These are phyloP conservation scores for Leersia perrieri DNA, from an alignment of 176 grass and related monocot genomes.

Conservation along the genomic window DNA sequence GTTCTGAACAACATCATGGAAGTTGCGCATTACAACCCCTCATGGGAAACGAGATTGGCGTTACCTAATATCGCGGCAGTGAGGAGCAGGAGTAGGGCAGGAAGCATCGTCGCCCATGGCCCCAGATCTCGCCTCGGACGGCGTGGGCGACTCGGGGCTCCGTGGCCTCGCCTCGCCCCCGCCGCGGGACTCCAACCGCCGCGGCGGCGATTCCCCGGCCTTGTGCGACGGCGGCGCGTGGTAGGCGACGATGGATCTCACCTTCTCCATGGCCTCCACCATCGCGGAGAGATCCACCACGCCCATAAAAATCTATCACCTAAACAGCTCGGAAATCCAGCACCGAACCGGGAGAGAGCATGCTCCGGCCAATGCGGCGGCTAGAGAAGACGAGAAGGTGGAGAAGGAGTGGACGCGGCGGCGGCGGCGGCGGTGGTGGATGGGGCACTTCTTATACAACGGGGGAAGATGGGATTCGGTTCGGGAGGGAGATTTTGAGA, in stretches of 20 bases:
- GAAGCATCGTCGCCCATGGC: conserved; percentile 7
- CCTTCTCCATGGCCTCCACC: conserved; percentile 47
- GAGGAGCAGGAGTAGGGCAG: conserved; percentile 8
- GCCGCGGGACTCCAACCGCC: background rate
- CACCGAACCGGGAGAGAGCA: background rate
- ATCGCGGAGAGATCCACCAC: conserved; percentile 49
- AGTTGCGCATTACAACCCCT: background rate
- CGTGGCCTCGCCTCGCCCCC: conserved; percentile 30
- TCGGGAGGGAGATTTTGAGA: conserved; percentile 33
- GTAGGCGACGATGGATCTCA: conserved; percentile 47
- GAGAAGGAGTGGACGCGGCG: background rate
- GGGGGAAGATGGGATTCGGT: background rate
- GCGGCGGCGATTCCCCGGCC: conserved; percentile 36
- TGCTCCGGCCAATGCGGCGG: background rate
- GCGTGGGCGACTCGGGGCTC: conserved; percentile 35
- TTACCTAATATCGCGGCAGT: conserved; percentile 44
- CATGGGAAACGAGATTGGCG: background rate
- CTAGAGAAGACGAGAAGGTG: background rate
- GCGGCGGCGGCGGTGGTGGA: background rate
- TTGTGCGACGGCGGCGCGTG: conserved; percentile 19
- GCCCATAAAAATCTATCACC: no score
- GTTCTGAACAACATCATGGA: background rate
- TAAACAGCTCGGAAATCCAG: background rate
- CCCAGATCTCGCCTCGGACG: conserved; percentile 51
- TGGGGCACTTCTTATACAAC: conserved; percentile 3